These are phyloP conservation scores for Venturia effusa DNA, from an alignment of 2,329 filamentous ascomycete genomes.

Conservation along the genomic window DNA sequence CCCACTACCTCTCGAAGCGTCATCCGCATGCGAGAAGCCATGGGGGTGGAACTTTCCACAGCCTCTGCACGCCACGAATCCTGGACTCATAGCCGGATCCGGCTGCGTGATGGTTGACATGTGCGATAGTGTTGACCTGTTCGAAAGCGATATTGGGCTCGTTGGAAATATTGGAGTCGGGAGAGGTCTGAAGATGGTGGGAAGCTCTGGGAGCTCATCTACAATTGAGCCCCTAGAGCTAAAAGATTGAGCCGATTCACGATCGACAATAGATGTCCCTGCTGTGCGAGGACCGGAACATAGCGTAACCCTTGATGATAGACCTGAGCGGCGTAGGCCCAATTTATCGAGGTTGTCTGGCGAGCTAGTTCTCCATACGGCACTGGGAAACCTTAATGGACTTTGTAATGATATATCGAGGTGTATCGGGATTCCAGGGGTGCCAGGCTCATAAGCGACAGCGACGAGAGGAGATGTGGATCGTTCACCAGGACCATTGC, in stretches of 20 bases:
- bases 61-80: not conserved
- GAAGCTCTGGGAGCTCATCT: not conserved
- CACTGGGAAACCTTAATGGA: not conserved
- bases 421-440: not conserved
- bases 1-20: not conserved
- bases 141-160: not conserved
- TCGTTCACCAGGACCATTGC: not conserved
- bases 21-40: not conserved
- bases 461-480: not conserved
- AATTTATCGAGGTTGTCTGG: not conserved
- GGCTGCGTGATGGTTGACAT: not conserved
- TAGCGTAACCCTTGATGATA: not conserved
- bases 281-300: not conserved
- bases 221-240: not conserved
- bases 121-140: not conserved
- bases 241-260: not conserved
- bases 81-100: not conserved
- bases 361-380: not conserved
- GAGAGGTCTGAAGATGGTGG: not conserved
- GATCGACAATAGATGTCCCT: not conserved
- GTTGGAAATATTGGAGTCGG: not conserved
- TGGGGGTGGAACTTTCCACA: not conserved
- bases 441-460: not conserved
- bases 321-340: not conserved
- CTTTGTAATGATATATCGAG: not conserved